Percentiles rank a stretch among this genome's conserved stretches.
These are phyloP conservation scores for Boletales sp. DNA, from an alignment of 768 basidiomycete genomes.

Conservation along the genomic window DNA sequence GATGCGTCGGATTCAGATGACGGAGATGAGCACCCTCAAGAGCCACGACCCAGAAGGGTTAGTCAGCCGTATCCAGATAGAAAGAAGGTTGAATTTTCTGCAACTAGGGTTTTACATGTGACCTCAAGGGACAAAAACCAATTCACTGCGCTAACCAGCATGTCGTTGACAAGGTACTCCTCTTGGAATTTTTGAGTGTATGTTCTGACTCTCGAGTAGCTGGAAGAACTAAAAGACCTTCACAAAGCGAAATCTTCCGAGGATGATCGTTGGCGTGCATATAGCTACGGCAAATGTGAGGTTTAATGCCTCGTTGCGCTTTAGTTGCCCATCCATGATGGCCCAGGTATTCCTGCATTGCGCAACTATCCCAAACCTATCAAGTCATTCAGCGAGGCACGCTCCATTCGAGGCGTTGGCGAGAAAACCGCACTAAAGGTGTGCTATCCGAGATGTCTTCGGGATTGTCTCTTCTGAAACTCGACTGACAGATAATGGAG, in stretches of 20 bases:
- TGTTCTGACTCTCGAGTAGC: constrained; percentile 34
- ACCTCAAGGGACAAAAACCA: constrained; percentile 39
- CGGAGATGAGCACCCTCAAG: constrained; percentile 18
- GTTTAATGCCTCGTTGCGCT: constrained; percentile 5
- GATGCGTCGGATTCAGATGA: constrained; percentile 37
- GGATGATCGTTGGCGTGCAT: constrained; percentile 67
- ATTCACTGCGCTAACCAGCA: constrained; percentile 59
- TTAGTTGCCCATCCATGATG: constrained; percentile 4
- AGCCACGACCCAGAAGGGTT: constrained; percentile 29
- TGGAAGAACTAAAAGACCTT: constrained; percentile 61
- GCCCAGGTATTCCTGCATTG: constrained; percentile 56
- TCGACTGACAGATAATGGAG: constrained; percentile 64
- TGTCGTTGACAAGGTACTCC: constrained; percentile 64
- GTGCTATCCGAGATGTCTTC: constrained; percentile 1
- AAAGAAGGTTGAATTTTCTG: not conserved
- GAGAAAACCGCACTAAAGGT: constrained; percentile 77
- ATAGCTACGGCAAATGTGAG: constrained; percentile 63
- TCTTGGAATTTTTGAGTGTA: not conserved
- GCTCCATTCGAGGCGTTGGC: constrained; percentile 58
- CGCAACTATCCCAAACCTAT: constrained; percentile 57
- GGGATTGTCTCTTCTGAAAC: not conserved
- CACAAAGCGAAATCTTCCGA: constrained; percentile 58
- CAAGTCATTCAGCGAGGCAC: constrained; percentile 54
- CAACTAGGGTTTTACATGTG: constrained; percentile 63
- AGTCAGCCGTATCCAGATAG: not conserved